phyloP scores from a whole-genome alignment of 2,329 filamentous ascomycete species.

The Paramyrothecium sp. region DNA sequence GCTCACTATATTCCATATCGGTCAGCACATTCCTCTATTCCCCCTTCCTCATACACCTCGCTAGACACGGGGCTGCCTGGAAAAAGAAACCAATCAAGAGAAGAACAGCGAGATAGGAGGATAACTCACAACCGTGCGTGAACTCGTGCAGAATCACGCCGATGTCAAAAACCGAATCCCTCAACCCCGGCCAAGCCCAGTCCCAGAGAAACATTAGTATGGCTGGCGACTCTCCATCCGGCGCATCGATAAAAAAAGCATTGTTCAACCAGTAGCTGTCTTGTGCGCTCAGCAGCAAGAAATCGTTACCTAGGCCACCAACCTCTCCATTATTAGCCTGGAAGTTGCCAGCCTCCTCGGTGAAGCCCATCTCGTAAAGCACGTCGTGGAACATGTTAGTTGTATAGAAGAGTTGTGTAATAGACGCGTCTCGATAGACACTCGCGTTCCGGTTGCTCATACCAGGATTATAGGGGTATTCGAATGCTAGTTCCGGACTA shows the following conservation, averaged over 20 bases:
- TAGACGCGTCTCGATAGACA: slow-evolving; percentile 51
- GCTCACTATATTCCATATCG: slow-evolving; percentile 34
- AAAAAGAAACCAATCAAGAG: neutral
- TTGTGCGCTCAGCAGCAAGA: slow-evolving; percentile 55
- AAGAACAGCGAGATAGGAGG: neutral
- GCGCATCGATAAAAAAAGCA: slow-evolving; percentile 55
- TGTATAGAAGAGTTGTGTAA: slow-evolving; percentile 61
- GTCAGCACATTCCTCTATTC: slow-evolving; percentile 2
- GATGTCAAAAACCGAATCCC: slow-evolving; percentile 58
- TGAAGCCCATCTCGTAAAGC: slow-evolving; percentile 56
- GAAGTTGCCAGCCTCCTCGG: slow-evolving; percentile 59
- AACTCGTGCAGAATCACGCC: slow-evolving; percentile 61
- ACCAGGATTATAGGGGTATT: slow-evolving; percentile 36
- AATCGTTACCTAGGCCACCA: slow-evolving; percentile 50
- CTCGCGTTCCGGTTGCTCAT: slow-evolving; percentile 28
- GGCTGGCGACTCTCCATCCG: slow-evolving; percentile 47
- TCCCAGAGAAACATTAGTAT: slow-evolving; percentile 63
- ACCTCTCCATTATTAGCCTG: slow-evolving; percentile 53
- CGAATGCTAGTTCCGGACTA: slow-evolving; percentile 40
- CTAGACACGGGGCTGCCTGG: neutral
- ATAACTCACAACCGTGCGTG: slow-evolving; percentile 44
- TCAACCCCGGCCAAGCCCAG: slow-evolving; percentile 36
- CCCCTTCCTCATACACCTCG: neutral
- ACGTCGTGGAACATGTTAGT: slow-evolving; percentile 60
- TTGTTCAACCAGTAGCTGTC: slow-evolving; percentile 56